Conservation (phyloP, 768 basidiomycete genomes). For the Rhizopogon roseolus region DNA sequence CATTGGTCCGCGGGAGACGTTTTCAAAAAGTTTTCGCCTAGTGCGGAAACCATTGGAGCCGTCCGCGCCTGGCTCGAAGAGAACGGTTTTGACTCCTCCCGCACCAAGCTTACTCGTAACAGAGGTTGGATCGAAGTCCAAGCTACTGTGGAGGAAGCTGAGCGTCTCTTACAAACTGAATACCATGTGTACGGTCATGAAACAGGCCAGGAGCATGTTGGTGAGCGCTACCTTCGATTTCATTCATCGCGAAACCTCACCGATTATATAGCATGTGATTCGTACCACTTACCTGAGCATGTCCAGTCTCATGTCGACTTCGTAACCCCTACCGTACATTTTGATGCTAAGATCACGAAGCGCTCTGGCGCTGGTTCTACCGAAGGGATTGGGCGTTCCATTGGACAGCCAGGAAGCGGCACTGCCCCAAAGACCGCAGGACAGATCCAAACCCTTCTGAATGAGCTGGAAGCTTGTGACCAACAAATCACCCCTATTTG, state of each 20-base stretch:
- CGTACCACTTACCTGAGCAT: constrained; percentile 31
- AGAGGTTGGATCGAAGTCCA: constrained; percentile 37
- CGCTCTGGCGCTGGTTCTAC: constrained; percentile 16
- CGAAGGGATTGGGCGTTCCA: constrained; percentile 9
- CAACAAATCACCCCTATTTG: constrained; percentile 32
- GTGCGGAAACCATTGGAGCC: constrained; percentile 32
- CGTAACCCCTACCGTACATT: constrained; percentile 34
- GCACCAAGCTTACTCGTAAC: constrained; percentile 33
- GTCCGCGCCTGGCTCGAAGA: constrained; percentile 41
- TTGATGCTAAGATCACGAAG: constrained; percentile 25
- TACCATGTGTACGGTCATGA: constrained; percentile 39
- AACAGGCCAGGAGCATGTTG: constrained; percentile 32
- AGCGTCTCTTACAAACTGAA: constrained; percentile 36
- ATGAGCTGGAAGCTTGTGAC: constrained; percentile 26
- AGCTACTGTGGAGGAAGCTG: constrained; percentile 36
- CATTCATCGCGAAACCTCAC: background rate
- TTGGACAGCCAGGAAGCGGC: constrained; percentile 2
- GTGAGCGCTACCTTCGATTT: constrained; percentile 18
- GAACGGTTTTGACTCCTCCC: constrained; percentile 33
- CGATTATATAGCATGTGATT: constrained; percentile 23
- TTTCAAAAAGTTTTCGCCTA: constrained; percentile 41
- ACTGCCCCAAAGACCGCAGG: constrained; percentile 6
- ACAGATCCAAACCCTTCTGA: constrained; percentile 7
- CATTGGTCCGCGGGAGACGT: constrained; percentile 44
- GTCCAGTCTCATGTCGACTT: constrained; percentile 35